Conservation (phyloP, 768 basidiomycete genomes). For the Lactarius tabidus region DNA sequence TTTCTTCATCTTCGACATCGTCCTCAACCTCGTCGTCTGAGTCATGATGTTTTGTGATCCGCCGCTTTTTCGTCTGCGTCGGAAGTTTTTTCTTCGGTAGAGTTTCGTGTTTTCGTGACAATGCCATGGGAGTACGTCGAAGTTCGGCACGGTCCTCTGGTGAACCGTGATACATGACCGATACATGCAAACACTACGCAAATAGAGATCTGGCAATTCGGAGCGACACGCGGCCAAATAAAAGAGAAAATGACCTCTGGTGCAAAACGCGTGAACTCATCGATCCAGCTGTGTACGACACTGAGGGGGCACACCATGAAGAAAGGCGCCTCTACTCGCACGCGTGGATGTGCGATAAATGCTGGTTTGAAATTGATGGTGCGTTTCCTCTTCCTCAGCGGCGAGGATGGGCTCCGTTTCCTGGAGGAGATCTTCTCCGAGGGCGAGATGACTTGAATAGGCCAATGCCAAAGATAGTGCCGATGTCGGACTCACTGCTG, state of each 20-base stretch:
- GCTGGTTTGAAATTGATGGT: slow-evolving; percentile 97
- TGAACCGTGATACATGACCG: slow-evolving; percentile 89
- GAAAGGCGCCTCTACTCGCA: slow-evolving; percentile 68
- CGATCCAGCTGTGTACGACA: slow-evolving; percentile 87
- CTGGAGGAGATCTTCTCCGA: no score
- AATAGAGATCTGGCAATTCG: slow-evolving; percentile 64
- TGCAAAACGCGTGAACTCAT: slow-evolving; percentile 82
- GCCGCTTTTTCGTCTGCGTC: background rate
- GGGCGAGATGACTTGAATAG: slow-evolving; percentile 14
- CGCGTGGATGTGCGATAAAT: slow-evolving; percentile 86
- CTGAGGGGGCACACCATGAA: slow-evolving; percentile 91
- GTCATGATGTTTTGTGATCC: slow-evolving; percentile 4
- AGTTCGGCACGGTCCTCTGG: slow-evolving; percentile 78
- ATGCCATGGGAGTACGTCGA: slow-evolving; percentile 34
- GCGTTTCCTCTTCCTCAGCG: no score
- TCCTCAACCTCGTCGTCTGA: slow-evolving; percentile 17
- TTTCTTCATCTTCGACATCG: slow-evolving; percentile 16
- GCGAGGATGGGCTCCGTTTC: no score
- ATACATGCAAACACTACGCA: slow-evolving; percentile 89
- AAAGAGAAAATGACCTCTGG: slow-evolving; percentile 51
- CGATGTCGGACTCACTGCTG: slow-evolving; percentile 23
- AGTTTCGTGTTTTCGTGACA: background rate
- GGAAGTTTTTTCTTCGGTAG: background rate
- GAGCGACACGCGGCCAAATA: background rate
- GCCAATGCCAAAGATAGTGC: slow-evolving; percentile 11